These are phyloP conservation scores for Rhizoctonia solani DNA, from an alignment of 1,284 basidiomycete species.

Conservation along the genomic window DNA sequence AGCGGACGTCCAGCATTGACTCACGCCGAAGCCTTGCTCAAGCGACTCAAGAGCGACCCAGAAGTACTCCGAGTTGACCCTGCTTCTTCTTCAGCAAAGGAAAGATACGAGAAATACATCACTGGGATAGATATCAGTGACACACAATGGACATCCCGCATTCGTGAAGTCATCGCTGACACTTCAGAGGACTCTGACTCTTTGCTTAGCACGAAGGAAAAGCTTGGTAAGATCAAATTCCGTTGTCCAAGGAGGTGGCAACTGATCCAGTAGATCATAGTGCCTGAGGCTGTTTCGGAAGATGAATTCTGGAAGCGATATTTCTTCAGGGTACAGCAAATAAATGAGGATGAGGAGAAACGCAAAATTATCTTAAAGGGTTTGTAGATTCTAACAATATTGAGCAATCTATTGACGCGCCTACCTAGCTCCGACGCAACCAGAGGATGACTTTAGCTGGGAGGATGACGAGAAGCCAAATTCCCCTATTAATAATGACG, in stretches of 20 bases:
- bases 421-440: conserved; percentile 35
- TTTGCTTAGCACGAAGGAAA: conserved; percentile 26
- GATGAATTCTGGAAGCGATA: conserved; percentile 88
- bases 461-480: conserved; percentile 39
- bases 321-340: conserved; percentile 88
- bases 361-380: conserved; percentile 81
- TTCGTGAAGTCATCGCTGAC: conserved; percentile 36
- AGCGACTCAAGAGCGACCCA: conserved; percentile 74
- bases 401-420: background rate
- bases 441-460: conserved; percentile 40
- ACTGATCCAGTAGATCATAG: conserved; percentile 50
- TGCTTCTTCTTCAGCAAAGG: conserved; percentile 58
- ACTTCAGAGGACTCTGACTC: conserved; percentile 33
- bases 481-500: background rate
- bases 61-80: conserved; percentile 80
- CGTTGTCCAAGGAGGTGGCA: conserved; percentile 49
- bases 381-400: conserved; percentile 45
- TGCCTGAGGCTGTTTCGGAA: conserved; percentile 68
- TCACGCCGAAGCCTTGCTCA: conserved; percentile 77
- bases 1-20: conserved; percentile 57
- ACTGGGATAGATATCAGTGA: conserved; percentile 50
- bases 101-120: conserved; percentile 58
- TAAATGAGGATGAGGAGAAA: conserved; percentile 79
- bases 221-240: conserved; percentile 33
- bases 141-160: conserved; percentile 40